Evolutionary conservation across 1,139 yeast species (phyloP), one percentile per base, ranked within the genome.

Genomic region (Lodderomyces metapsilosis): DNA sequence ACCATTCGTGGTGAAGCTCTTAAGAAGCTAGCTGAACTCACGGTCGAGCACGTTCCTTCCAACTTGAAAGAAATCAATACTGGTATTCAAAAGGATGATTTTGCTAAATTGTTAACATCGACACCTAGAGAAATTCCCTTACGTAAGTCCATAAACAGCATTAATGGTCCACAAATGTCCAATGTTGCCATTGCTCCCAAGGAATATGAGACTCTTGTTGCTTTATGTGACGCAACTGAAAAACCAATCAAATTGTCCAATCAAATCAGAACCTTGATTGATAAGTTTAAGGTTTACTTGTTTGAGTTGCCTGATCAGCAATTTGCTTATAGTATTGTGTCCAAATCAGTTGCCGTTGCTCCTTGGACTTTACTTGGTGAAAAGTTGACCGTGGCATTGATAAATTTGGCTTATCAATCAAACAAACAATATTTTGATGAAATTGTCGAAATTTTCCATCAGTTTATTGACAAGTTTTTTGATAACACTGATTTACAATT

Each of bases 161-260:
- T n/a, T 16, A 37, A 34, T 27, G 38, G 35, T 18, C 43, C 42
- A 12, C 42, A 40, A 20, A 42, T 60, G 24, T 57, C 68, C 1
- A 47, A 47, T 11, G 68, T 71, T 15, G 76, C 80, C 1, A 67
- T 80, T 40, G 59, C 74, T 2, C 57, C 68, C 27, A 76, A 76
- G 41, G 95, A 88, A 57, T 74, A 82, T 54, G 95, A 89, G 54
- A 80, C 84, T 5, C 63, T 89, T 43, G 55, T 82, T 40, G 88
- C 95, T 0, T 62, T 88, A 21, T 78, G 87, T 42, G 73, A 72
- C 18, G 69, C 88, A 15, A 72, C 83, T 7, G 49, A 61, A 2
- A 56, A 54, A 28, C 69, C 79, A 9, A 56, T 66, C 44, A 68
- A 70, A 39, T 55, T 61, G 38, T 52, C 60, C 16, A 58, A 56